These are phyloP conservation scores for Jacaranda mimosifolia DNA, from an alignment of 257 asterid species.

Conservation along the genomic window DNA sequence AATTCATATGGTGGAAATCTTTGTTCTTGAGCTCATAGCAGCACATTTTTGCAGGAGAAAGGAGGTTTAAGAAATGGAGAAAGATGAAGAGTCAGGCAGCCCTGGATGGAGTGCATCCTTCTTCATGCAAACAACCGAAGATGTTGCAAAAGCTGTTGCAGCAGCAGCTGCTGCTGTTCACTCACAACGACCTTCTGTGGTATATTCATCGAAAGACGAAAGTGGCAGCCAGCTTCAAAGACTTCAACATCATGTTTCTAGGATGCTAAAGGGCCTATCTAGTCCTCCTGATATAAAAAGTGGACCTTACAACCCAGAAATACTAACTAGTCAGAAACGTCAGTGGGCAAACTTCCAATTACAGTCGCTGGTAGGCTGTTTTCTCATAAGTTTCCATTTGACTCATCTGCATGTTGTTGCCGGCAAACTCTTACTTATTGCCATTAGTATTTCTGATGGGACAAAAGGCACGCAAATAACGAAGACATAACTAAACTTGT, in stretches of 20 bases:
- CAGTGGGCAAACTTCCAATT: conserved; percentile 79
- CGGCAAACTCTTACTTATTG: not conserved
- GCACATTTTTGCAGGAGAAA: conserved; percentile 39
- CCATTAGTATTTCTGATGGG: not conserved
- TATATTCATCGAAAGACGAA: conserved; percentile 72
- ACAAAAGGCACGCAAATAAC: not conserved
- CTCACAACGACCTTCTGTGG: conserved; percentile 69
- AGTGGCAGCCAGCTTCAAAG: conserved; percentile 62
- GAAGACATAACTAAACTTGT: not conserved
- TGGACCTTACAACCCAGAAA: conserved; percentile 74
- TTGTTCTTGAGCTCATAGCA: conserved; percentile 15
- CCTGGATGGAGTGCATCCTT: conserved; percentile 71
- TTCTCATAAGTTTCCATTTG: not conserved
- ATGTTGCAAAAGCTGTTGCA: conserved; percentile 73
- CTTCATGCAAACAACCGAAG: conserved; percentile 76
- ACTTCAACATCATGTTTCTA: conserved; percentile 68
- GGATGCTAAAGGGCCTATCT: conserved; percentile 64
- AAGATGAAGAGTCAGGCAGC: conserved; percentile 61
- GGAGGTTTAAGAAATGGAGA: conserved; percentile 52
- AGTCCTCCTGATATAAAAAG: conserved; percentile 65
- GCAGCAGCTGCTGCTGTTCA: conserved; percentile 56
- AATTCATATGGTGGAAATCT: not conserved
- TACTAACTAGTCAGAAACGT: conserved; percentile 75
- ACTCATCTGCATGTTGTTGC: not conserved
- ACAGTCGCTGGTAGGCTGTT: conserved; percentile 67